Base-by-base conservation (phyloP, 306 rosid genomes). In the Cicer judaicum region DNA sequence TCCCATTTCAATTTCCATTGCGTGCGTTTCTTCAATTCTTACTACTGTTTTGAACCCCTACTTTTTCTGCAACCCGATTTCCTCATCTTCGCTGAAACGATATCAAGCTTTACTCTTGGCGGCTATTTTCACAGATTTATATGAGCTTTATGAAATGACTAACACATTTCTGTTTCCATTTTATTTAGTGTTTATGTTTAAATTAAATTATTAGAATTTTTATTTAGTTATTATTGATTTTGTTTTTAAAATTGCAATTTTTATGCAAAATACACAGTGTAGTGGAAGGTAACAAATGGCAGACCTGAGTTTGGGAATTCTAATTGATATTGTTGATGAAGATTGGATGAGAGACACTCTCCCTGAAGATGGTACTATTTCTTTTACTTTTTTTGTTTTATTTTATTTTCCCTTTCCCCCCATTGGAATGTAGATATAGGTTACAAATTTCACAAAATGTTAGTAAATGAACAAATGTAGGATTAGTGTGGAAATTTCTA, bases 291-390 rank as follows among this genome's bases (percentile, higher is more conserved):
- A 21, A 76, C 66, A 55, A 12, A 89, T 91, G 97, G 88, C 94
- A 36, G 94, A 91, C 70, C 36, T 87, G 64, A 89, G 85, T 84
- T 53, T 86, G 79, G 89, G 90, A 47, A 79, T 88, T 77, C 88
- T 89, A 13, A 78, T 92, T 78, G 97, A 92, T 73, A 63, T 89
- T 69, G 93, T 92, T 76, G 97, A 89, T 72, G 97, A 92, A 68
- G 97, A 87, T 73, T 92, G 96, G 97, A 89, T 89, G 96, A 87
- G 90, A 84, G 95, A 89, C 79, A 92, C 96, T 42, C 92, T 92
- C 54, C 96, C 96, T 68, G 81, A 87, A 75, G 97, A 92, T 67
- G 97, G 93, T 89, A 83, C 47, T 1, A 9, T 54, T 56, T 49
- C 34, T 4, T 10, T n/a, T 10, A 0, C 1, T 53, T 57, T 10